A percentile compares a stretch with the other conserved stretches of the same genome.
Conservation (phyloP, 495 filamentous ascomycete genomes). For the Aspergillus conjunctus region DNA sequence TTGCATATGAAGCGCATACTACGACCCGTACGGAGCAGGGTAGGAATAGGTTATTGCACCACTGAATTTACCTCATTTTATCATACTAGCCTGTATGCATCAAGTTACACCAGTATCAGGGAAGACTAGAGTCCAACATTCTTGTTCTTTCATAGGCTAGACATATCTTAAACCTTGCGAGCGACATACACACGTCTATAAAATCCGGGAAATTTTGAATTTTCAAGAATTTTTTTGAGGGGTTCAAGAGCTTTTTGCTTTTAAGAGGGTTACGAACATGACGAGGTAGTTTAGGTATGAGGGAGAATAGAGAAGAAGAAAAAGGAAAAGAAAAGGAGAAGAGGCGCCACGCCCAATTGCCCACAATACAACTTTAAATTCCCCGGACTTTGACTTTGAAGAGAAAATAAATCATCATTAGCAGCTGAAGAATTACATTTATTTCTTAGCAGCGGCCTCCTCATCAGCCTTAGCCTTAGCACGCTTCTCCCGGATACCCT, state of each 20-base stretch:
- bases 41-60: too few species aligned
- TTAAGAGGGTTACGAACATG: neutral
- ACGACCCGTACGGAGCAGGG: too few species aligned
- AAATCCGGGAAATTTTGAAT: constrained; percentile 27
- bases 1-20: neutral
- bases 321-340: constrained; percentile 26
- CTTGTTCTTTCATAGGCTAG: too few species aligned
- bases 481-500: constrained; percentile 89
- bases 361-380: constrained; percentile 44
- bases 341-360: constrained; percentile 43
- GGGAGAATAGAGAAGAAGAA: constrained; percentile 27
- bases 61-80: too few species aligned
- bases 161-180: neutral
- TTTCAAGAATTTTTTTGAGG: constrained; percentile 32
- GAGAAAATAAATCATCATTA: constrained; percentile 52
- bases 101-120: too few species aligned
- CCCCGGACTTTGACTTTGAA: constrained; percentile 38
- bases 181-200: neutral
- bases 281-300: constrained; percentile 39
- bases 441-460: constrained; percentile 87
- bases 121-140: too few species aligned
- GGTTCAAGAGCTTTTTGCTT: constrained; percentile 47
- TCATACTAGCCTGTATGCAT: too few species aligned
- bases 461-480: constrained; percentile 90
- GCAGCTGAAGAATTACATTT: constrained; percentile 56